A percentile compares a stretch with the other conserved stretches of the same genome.
These are phyloP conservation scores for Juncus inflexus DNA, from an alignment of 176 grass and related monocot species.

Conservation along the genomic window DNA sequence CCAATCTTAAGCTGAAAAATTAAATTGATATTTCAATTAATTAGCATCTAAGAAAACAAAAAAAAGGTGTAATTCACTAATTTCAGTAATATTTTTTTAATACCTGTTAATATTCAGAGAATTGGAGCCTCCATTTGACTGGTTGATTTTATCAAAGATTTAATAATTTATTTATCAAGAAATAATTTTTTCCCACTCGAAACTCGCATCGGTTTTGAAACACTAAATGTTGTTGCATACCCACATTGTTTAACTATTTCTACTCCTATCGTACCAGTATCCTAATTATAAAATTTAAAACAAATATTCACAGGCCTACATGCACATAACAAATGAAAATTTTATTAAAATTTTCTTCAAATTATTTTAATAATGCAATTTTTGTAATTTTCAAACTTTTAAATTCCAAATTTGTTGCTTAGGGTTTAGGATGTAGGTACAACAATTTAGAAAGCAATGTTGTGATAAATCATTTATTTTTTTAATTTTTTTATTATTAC, in stretches of 20 bases:
- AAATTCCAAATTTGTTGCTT: too few relatives aligned
- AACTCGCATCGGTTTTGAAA: conserved; percentile 39
- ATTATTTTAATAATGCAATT: too few relatives aligned
- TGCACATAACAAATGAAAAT: too few relatives aligned
- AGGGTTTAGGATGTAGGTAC: too few relatives aligned
- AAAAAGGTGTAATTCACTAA: neutral
- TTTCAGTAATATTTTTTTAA: neutral
- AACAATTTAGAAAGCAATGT: too few relatives aligned
- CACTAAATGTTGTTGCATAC: conserved; percentile 74
- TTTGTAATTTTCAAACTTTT: too few relatives aligned
- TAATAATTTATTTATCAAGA: too few relatives aligned
- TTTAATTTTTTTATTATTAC: too few relatives aligned
- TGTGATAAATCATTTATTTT: too few relatives aligned
- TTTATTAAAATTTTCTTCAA: too few relatives aligned
- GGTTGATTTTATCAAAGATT: conserved; percentile 56
- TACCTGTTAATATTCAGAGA: conserved; percentile 97
- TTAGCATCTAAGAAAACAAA: neutral
- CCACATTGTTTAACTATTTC: conserved; percentile 97
- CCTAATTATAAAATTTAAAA: conserved; percentile 35
- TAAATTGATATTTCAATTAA: conserved; percentile 18
- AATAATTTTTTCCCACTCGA: conserved; percentile 39
- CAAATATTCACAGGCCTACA: too few relatives aligned
- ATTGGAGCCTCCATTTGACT: conserved; percentile 82
- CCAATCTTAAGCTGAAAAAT: conserved; percentile 71
- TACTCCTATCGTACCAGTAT: conserved; percentile 58